Base-by-base conservation (phyloP, 257 asterid genomes). In the Mentha longifolia region DNA sequence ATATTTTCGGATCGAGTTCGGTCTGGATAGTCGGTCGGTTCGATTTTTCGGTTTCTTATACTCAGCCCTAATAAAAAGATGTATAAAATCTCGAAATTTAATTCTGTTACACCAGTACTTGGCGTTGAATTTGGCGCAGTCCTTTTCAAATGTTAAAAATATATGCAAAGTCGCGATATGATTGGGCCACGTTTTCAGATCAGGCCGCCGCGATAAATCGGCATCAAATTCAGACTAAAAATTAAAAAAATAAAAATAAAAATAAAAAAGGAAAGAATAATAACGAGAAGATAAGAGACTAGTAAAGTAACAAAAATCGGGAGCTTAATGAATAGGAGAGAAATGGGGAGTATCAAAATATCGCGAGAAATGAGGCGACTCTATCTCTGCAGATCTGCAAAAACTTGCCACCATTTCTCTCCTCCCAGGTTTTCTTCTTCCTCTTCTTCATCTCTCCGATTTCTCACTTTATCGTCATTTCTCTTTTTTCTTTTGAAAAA, bases 331-430 rank as follows among this genome's bases (percentile, higher is more conserved):
- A 68, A 22, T 42, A 6, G 3, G n/a, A 60, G 17, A 61, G 31
- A 22, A 68, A 37, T 42, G 3, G 1, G n/a, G n/a, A 71, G 25
- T 50, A 56, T 55, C 77, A 82, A 89, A 89, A 81, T 89, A 79
- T 86, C 96, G 92, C 92, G 96, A 89, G 85, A 88, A 77, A 69
- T 77, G 56, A 73, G 67, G 72, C 81, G 77, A 78, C 77, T 69
- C 81, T 67, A 76, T 66, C 81, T 61, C 75, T 64, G 67, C 76
- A 74, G 72, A 72, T 83, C 91, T 76, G 86, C 83, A 54, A 69
- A 71, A 30, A 75, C 13, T 65, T 78, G 76, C 76, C 80, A 73
- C 51, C 85, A 63, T 81, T 63, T 63, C 82, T 77, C 88, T 73
- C 73, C 67, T 43, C 57, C 87, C 78, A 79, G 75, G 90, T 78